A percentile compares a stretch with the other conserved stretches of the same genome.
Evolutionary conservation across 768 basidiomycete species (phyloP).

Genomic region (Psilocybe cubensis): DNA sequence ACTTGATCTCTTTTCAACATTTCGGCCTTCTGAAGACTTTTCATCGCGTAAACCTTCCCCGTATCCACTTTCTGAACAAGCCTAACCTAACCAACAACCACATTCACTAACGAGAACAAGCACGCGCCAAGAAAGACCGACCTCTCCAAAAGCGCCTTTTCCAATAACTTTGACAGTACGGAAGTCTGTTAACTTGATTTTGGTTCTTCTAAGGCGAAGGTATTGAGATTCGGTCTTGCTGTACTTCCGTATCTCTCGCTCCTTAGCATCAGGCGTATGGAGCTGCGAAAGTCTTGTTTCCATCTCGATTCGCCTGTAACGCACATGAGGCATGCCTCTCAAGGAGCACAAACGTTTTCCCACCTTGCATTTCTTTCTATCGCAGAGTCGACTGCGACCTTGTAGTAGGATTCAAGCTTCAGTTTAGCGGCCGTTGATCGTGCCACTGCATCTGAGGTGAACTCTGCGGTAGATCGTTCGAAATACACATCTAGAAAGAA

Average conservation of each 20-base stretch:
- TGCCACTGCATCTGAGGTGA: conserved; percentile 86
- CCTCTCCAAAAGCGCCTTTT: conserved; percentile 98
- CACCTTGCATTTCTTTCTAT: conserved; percentile 95
- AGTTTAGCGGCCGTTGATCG: conserved; percentile 93
- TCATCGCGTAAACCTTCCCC: conserved; percentile 99
- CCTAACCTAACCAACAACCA: conserved; percentile 62
- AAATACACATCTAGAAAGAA: conserved; percentile 86
- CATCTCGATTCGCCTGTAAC: conserved; percentile 79
- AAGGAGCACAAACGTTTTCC: background rate
- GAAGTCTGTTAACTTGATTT: conserved; percentile 93
- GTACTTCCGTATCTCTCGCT: conserved; percentile 85
- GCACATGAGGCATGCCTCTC: background rate
- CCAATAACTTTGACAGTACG: conserved; percentile 97
- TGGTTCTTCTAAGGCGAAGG: conserved; percentile 89
- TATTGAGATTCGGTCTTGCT: conserved; percentile 88
- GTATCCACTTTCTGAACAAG: conserved; percentile 97
- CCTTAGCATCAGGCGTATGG: conserved; percentile 79
- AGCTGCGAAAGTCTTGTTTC: conserved; percentile 84
- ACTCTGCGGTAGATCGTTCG: conserved; percentile 80
- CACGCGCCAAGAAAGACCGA: conserved; percentile 34
- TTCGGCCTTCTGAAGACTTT: conserved; percentile 96
- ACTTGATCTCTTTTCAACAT: conserved; percentile 99
- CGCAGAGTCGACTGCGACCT: conserved; percentile 95
- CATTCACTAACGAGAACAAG: conserved; percentile 10
- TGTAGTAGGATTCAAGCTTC: conserved; percentile 97